These are phyloP conservation scores for Panicum virgatum DNA, from an alignment of 202 grass and related monocot species.

Conservation along the genomic window DNA sequence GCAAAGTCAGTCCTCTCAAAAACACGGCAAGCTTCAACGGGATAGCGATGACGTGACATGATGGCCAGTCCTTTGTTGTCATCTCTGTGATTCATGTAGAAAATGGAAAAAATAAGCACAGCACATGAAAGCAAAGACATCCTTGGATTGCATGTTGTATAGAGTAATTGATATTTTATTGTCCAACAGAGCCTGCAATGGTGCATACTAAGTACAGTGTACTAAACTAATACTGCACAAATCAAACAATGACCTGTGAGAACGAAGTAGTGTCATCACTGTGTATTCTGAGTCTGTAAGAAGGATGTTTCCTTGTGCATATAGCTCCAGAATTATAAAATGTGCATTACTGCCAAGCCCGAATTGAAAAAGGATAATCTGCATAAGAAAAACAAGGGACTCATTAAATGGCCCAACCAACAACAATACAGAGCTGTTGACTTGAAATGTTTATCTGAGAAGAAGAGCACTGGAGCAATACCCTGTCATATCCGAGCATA, in stretches of 20 bases:
- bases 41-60: slow-evolving; percentile 98
- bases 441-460: slow-evolving; percentile 30
- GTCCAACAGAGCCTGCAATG: not conserved
- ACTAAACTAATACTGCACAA: slow-evolving; percentile 13
- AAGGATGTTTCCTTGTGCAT: slow-evolving; percentile 97
- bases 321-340: slow-evolving; percentile 86
- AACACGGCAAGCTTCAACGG: slow-evolving; percentile 83
- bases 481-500: slow-evolving; percentile 97
- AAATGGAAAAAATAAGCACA: slow-evolving; percentile 30
- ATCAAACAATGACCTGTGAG: slow-evolving; percentile 70
- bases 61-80: slow-evolving; percentile 97
- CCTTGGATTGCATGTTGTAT: not conserved
- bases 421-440: slow-evolving; percentile 1
- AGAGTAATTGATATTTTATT: not conserved
- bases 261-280: slow-evolving; percentile 94
- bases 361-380: slow-evolving; percentile 97
- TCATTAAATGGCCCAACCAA: slow-evolving; percentile 14
- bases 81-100: slow-evolving; percentile 59
- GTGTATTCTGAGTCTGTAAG: slow-evolving; percentile 88
- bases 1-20: slow-evolving; percentile 81
- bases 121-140: not conserved
- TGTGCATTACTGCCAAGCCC: slow-evolving; percentile 86
- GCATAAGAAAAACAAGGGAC: slow-evolving; percentile 35
- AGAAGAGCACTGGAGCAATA: slow-evolving; percentile 43
- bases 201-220: not conserved